Evolutionary conservation across 441 rosid genomes (phyloP), one percentile per base, ranked within the genome.

Genomic region (Kokia cookei): DNA sequence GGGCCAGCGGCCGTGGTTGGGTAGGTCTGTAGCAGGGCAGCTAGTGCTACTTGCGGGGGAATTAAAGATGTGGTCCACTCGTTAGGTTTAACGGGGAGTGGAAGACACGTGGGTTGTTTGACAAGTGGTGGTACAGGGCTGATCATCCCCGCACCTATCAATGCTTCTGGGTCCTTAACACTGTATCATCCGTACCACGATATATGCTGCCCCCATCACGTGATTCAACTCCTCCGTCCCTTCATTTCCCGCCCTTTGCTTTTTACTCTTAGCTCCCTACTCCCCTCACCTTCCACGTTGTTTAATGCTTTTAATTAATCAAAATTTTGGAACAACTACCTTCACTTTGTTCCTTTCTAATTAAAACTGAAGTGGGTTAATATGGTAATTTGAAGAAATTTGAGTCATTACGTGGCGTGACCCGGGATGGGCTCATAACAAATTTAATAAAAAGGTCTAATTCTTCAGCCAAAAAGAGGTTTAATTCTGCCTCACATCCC

Each of bases 341-440:
- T 22, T 17, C 13, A 55, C 22, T 26, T 22, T 11, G 11, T 65
- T 19, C 1, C 0, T 55, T 59, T 13, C 37, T 26, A 22, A 59
- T 32, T 12, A 59, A 12, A 59, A 12, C 7, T 24, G 37, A 47
- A 7, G 71, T 37, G 68, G 50, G 50, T 27, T 67, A 27, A 26
- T 14, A 15, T 11, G 71, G 71, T 27, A 67, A 26, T 67, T 50
- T 48, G 42, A 10, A 17, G 7, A 15, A 67, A 67, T 15, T 24
- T 5, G 42, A 7, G 19, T 2, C 19, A 71, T n/a, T 65, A 81
- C 88, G 88, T 85, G 88, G 84, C 86, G 77, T 11, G 6, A 32
- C 66, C 48, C 59, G 79, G 86, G 88, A 85, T 77, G 54, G 73
- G 67, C 37, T 32, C 5, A 32, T 5, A 32, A 5, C 37, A 32